A percentile compares a stretch with the other conserved stretches of the same genome.
Conservation (phyloP, 164 flowering plant genomes). For the Tinospora cordifolia region DNA sequence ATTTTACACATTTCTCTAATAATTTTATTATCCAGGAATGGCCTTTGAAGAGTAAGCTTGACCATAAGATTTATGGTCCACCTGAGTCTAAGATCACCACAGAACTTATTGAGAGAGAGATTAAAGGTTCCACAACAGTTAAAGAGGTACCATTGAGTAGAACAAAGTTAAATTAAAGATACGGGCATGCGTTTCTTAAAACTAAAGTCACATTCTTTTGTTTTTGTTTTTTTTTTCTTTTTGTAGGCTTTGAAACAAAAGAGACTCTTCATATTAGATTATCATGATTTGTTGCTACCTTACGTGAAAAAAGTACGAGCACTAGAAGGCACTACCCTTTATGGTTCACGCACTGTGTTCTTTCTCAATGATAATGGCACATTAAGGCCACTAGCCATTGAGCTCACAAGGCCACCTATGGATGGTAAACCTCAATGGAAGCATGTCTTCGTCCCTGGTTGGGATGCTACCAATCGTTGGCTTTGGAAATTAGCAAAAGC, state of each 20-base stretch:
- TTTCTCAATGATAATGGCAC: conserved; percentile 39
- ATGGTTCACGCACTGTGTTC: conserved; percentile 68
- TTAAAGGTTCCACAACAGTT: conserved; percentile 25
- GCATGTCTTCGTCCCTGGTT: conserved; percentile 37
- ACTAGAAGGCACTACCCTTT: conserved; percentile 39
- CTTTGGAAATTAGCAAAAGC: conserved; percentile 73
- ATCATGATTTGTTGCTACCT: conserved; percentile 54
- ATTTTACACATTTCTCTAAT: neutral
- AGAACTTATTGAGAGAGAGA: conserved; percentile 26
- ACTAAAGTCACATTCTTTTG: too few species aligned
- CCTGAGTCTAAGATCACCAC: conserved; percentile 30
- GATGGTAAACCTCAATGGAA: conserved; percentile 43
- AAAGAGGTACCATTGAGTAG: conserved; percentile 24
- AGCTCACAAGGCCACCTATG: conserved; percentile 48
- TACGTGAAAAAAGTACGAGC: conserved; percentile 41
- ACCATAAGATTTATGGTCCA: conserved; percentile 36
- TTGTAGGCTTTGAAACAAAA: conserved; percentile 44
- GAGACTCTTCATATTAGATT: conserved; percentile 54
- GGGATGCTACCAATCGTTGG: conserved; percentile 43
- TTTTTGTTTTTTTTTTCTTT: neutral
- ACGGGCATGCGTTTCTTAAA: too few species aligned
- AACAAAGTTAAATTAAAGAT: too few species aligned
- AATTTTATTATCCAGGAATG: conserved; percentile 23
- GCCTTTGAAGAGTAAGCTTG: conserved; percentile 37
- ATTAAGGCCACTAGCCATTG: conserved; percentile 56